Evolutionary conservation across 495 filamentous ascomycete genomes (phyloP), one percentile per base, ranked within the genome.

Genomic region (Penicillium maclennaniae): DNA sequence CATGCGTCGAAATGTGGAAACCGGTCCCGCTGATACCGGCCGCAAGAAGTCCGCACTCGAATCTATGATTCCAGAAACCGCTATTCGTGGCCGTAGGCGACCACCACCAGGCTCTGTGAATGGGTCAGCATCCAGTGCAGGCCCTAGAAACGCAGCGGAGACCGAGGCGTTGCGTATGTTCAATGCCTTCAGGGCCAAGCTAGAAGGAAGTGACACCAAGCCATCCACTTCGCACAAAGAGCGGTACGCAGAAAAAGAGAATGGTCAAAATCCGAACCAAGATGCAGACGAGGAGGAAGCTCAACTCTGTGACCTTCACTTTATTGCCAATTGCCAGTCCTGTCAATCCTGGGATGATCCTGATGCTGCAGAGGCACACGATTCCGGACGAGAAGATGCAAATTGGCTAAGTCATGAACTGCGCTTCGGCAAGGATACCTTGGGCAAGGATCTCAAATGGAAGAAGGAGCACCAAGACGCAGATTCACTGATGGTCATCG

Each of bases 381-480:
- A 34, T 2, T 64, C 65, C 1, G 54, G 41, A 14, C 40, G 23
- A 12, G 53, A 48, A 12, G 80, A 78, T 6, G 69, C 68, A 6
- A 78, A 82, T 31, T 87, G 86, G 86, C 76, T 87, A 66, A 67
- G 66, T 7, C 93, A 97, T 70, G 74, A 80, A 9, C 71, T 98
- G 31, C 90, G 74, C 12, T 97, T 97, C 71, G 85, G 85, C 16
- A 92, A 91, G 54, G 95, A 98, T 65, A 86, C 85, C 51, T 69
- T 95, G 3, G 93, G 95, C 31, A 97, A 97, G 64, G 91, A 96
- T 68, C 68, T 96, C 49, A 88, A 82, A 34, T 97, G 91, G 80
- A 90, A 92, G 68, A 84, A 85, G 71, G 87, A 89, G 63, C 88
- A 92, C 44, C 88, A 90, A 45, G 89, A 91, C 43, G 87, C 88